Evolutionary conservation across 2,329 filamentous ascomycete genomes (phyloP), one percentile per base, ranked within the genome.

Genomic region (Pestalotiopsis sp.): DNA sequence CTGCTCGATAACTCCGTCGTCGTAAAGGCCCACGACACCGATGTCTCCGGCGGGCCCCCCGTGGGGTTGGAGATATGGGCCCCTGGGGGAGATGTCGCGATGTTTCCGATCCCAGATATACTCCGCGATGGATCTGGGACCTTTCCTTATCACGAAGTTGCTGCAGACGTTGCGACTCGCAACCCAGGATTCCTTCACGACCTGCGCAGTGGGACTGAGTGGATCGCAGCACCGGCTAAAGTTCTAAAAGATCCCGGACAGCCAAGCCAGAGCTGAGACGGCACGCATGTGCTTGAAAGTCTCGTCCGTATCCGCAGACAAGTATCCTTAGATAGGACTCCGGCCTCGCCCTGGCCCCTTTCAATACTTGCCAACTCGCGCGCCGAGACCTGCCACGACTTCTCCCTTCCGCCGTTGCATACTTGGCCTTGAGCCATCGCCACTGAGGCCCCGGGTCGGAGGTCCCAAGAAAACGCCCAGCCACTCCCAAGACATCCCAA

Each of bases 401-500:
- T 23, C 23, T 45, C 38, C 61, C 12, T 49, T 64, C 61, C 61
- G 61, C 61, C 39, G 61, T 31, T 52, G 41, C 61, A 64, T 64
- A 45, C 39, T 64, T 49, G 61, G 61, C 59, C 20, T 36, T 36
- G 31, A 36, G 31, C 27, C 27, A n/a, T 36, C 11, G n/a, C n/a
- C 31, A 23, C 27, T 27, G 23, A 59, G 17, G 13, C 14, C 57
- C 27, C 45, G n/a, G 45, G 14, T 59, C 45, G 45, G 14, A 52
- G 14, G 20, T 59, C 25, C 57, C 57, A 59, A 59, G 57, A 59
- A 59, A 59, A 59, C 57, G 57, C 23, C 57, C 23, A 27, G 57
- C 20, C 6, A 9, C 12, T 27, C 12, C 23, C 23, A 59, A 59
- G 27, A 27, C 14, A 59, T 27, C 20, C 45, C 45, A 52, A 52